Evolutionary conservation across 805 yeast genomes (phyloP).

Genomic region (Tetrapisispora fleetii): DNA sequence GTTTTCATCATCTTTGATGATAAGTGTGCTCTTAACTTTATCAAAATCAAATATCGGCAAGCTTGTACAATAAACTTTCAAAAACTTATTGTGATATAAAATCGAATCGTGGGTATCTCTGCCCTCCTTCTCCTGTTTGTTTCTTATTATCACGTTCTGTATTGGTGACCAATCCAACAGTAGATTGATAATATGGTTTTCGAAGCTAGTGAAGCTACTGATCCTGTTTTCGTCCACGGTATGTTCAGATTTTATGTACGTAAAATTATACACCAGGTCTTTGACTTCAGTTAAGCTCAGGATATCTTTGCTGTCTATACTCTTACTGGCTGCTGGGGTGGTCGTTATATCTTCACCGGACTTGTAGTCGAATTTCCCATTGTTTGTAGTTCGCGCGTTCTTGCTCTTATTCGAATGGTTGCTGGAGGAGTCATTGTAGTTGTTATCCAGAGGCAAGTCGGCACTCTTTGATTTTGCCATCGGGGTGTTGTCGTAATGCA

Average conservation of each 20-base stretch:
- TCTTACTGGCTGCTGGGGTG: not conserved
- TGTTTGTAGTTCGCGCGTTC: not conserved
- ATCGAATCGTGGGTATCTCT: not conserved
- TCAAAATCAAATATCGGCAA: constrained; percentile 38
- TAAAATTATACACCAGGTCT: not conserved
- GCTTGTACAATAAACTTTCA: constrained; percentile 49
- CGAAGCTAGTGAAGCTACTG: not conserved
- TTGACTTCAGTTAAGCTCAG: not conserved
- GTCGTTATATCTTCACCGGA: not conserved
- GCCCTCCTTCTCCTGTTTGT: not conserved
- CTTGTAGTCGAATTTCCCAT: not conserved
- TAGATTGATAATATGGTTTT: not conserved
- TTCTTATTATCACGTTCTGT: too few relatives aligned
- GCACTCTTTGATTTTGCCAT: not conserved
- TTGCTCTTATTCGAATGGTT: not conserved
- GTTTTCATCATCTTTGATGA: not conserved
- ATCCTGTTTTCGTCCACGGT: not conserved
- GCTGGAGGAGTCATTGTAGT: not conserved
- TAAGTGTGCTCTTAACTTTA: not conserved
- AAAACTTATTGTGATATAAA: constrained; percentile 49
- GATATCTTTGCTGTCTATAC: not conserved
- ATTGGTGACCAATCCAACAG: not conserved
- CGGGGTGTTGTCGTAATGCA: too few relatives aligned
- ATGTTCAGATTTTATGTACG: not conserved
- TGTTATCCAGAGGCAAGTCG: not conserved